Conservation (phyloP, 768 basidiomycete genomes). For the Termitomyces sp. region DNA sequence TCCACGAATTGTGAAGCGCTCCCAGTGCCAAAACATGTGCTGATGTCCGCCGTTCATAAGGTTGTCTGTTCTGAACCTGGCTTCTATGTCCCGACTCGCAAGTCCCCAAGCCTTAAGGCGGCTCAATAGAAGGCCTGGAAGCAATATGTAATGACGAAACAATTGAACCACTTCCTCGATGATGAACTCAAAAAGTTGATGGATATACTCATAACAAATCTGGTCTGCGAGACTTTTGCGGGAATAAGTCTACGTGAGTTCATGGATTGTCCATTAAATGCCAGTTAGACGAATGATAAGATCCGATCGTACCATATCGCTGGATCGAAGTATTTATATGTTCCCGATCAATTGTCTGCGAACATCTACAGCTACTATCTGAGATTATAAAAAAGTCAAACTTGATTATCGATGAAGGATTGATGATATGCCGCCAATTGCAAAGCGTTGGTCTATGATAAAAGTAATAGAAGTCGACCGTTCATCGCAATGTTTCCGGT, state of each 20-base stretch:
- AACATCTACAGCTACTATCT: neutral
- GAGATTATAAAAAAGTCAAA: neutral
- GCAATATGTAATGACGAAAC: neutral
- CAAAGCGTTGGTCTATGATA: neutral
- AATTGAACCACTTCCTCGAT: neutral
- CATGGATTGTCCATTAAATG: too few relatives aligned
- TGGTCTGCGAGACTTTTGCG: neutral
- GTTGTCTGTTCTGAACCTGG: neutral
- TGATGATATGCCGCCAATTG: slow-evolving; percentile 6
- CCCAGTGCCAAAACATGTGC: slow-evolving; percentile 6
- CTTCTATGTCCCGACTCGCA: slow-evolving; percentile 7
- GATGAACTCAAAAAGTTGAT: neutral
- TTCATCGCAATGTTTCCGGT: neutral
- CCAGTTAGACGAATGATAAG: slow-evolving; percentile 2
- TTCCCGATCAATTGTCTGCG: slow-evolving; percentile 6
- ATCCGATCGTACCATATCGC: slow-evolving; percentile 4
- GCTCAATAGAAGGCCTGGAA: neutral
- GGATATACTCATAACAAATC: neutral
- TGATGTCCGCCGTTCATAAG: neutral
- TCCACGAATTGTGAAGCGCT: slow-evolving; percentile 2
- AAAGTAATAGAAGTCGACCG: neutral
- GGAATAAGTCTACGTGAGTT: neutral
- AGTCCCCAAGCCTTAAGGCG: neutral
- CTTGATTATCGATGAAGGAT: slow-evolving; percentile 15
- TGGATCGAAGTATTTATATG: neutral